Conservation (phyloP, 1,284 basidiomycete genomes). For the Papiliotrema nemorosa region DNA sequence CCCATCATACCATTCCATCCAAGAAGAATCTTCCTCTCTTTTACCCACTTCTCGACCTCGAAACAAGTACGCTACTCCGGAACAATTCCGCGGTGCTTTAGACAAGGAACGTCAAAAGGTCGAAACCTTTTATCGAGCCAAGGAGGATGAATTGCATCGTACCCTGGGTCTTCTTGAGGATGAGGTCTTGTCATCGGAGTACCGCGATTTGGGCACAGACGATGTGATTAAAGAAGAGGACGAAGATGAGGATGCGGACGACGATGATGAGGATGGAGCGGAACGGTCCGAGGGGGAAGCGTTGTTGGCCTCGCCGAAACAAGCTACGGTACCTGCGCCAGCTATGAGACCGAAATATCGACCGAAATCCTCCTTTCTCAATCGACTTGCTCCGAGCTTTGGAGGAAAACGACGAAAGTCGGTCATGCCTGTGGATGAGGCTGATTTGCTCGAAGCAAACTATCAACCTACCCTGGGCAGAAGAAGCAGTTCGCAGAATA, state of each 20-base stretch:
- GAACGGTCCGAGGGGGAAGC: constrained; percentile 20
- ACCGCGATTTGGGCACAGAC: constrained; percentile 56
- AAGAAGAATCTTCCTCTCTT: constrained; percentile 58
- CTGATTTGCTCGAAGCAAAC: constrained; percentile 44
- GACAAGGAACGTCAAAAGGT: constrained; percentile 85
- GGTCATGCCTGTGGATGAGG: constrained; percentile 26
- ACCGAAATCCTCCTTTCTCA: constrained; percentile 22
- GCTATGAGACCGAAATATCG: constrained; percentile 10
- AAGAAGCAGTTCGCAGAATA: constrained; percentile 6
- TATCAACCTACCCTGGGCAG: constrained; percentile 23
- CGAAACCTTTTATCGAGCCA: constrained; percentile 69
- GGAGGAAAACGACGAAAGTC: constrained; percentile 12
- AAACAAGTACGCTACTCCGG: constrained; percentile 43
- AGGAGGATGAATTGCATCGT: constrained; percentile 67
- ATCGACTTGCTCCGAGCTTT: constrained; percentile 11
- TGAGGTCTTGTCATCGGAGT: constrained; percentile 65
- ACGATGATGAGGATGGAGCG: constrained; percentile 54
- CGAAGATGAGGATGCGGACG: constrained; percentile 61
- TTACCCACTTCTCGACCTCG: constrained; percentile 41
- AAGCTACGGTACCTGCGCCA: not conserved
- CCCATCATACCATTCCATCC: constrained; percentile 55
- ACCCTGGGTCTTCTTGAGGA: constrained; percentile 64
- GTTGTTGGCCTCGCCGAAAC: constrained; percentile 17
- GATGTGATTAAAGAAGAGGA: constrained; percentile 54
- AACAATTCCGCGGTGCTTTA: constrained; percentile 72